phyloP scores from a whole-genome alignment of 768 basidiomycete species.

The Daedaleopsis nitida region DNA sequence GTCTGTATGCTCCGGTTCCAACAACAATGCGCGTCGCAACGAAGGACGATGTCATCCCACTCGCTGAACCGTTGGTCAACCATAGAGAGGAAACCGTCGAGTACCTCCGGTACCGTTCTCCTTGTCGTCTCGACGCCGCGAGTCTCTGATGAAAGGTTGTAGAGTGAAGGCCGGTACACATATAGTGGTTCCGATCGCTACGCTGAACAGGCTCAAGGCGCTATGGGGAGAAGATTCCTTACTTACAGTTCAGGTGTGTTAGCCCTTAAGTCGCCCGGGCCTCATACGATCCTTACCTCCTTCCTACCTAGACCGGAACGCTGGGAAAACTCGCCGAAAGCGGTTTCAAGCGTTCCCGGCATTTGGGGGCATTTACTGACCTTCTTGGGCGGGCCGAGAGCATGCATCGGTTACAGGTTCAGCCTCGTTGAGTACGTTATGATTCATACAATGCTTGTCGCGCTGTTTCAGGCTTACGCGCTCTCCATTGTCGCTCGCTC shows the following conservation, averaged over 20 bases:
- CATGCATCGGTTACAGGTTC: slow-evolving; percentile 71
- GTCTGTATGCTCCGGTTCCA: slow-evolving; percentile 56
- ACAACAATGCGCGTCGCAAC: slow-evolving; percentile 48
- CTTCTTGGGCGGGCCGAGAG: slow-evolving; percentile 64
- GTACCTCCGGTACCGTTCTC: slow-evolving; percentile 37
- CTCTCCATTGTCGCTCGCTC: slow-evolving; percentile 41
- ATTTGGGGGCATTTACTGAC: slow-evolving; percentile 61
- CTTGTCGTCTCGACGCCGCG: slow-evolving; percentile 2
- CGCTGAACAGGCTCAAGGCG: slow-evolving; percentile 50
- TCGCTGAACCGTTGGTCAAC: slow-evolving; percentile 35
- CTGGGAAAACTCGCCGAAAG: slow-evolving; percentile 52
- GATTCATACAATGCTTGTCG: slow-evolving; percentile 11
- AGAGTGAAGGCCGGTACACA: slow-evolving; percentile 35
- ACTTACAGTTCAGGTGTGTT: slow-evolving; percentile 43
- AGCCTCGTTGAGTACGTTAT: slow-evolving; percentile 55
- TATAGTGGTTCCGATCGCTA: slow-evolving; percentile 51
- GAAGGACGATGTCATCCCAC: slow-evolving; percentile 54
- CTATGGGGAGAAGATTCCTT: slow-evolving; percentile 66
- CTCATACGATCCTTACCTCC: too few relatives aligned
- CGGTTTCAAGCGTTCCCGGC: slow-evolving; percentile 51
- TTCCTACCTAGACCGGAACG: slow-evolving; percentile 47
- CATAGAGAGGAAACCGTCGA: slow-evolving; percentile 21
- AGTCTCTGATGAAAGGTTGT: slow-evolving; percentile 22
- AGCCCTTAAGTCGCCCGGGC: background rate
- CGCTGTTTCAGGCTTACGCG: slow-evolving; percentile 45